Evolutionary conservation across 2,329 filamentous ascomycete genomes (phyloP).

Genomic region (Pseudodiploospora longispora): DNA sequence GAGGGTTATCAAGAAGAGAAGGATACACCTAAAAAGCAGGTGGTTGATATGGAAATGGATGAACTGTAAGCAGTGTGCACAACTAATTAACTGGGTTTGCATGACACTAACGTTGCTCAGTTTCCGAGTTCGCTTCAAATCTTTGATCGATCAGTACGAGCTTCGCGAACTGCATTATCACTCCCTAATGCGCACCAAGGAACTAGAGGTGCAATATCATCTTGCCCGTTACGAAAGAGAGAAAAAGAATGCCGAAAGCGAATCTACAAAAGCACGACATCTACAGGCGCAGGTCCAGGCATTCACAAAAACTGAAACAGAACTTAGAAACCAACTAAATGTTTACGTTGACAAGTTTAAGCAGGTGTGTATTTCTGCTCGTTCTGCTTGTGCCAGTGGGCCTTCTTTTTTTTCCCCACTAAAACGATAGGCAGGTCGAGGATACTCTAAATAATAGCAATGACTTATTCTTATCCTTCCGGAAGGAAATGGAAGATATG

Average conservation of each 20-base stretch:
- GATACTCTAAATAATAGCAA: constrained; percentile 98
- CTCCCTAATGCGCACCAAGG: constrained; percentile 84
- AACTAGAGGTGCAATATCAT: constrained; percentile 89
- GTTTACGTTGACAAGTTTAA: constrained; percentile 99
- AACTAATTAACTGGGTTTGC: background rate
- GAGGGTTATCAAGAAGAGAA: constrained; percentile 85
- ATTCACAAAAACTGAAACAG: constrained; percentile 91
- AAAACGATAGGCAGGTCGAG: constrained; percentile 61
- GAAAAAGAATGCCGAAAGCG: constrained; percentile 77
- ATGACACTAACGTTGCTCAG: constrained; percentile 35
- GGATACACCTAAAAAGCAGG: constrained; percentile 71
- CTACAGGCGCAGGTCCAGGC: constrained; percentile 88
- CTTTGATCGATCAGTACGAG: constrained; percentile 94
- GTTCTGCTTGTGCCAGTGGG: no score
- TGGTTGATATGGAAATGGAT: constrained; percentile 79
- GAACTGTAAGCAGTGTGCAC: constrained; percentile 55
- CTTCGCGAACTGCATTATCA: constrained; percentile 91
- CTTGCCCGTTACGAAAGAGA: constrained; percentile 83
- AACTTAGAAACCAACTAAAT: constrained; percentile 89
- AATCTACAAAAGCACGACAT: constrained; percentile 71
- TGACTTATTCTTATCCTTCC: constrained; percentile 91
- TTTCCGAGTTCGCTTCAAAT: constrained; percentile 82
- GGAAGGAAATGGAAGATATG: constrained; percentile 99
- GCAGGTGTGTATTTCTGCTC: constrained; percentile 58
- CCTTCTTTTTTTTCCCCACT: background rate